Conservation (phyloP, 2,329 filamentous ascomycete species). For the Sarocladium strictum region DNA sequence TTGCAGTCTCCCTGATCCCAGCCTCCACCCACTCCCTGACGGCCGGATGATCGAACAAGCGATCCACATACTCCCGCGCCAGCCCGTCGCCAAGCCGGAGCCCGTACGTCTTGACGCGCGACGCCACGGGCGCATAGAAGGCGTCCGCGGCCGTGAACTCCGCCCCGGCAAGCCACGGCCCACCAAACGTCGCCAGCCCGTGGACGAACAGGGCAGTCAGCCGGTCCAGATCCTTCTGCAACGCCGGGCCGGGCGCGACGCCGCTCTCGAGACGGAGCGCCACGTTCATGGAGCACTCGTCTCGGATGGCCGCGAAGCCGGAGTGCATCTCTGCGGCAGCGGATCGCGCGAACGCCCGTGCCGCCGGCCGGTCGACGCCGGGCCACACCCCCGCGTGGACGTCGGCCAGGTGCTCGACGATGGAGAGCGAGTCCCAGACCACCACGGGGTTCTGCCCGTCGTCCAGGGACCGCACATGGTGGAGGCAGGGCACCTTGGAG, state of each 20-base stretch:
- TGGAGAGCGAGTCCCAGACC: constrained; percentile 42
- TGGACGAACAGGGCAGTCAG: constrained; percentile 31
- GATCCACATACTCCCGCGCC: constrained; percentile 27
- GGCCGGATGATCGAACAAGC: constrained; percentile 26
- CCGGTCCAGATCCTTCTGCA: constrained; percentile 29
- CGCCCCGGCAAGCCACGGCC: constrained; percentile 33
- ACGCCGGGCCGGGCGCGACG: constrained; percentile 19
- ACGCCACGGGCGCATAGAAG: constrained; percentile 36
- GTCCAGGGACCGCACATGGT: constrained; percentile 23
- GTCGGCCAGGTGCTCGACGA: constrained; percentile 41
- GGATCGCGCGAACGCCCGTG: constrained; percentile 36
- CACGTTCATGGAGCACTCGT: constrained; percentile 38
- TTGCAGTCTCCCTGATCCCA: constrained; percentile 30
- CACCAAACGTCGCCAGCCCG: constrained; percentile 32
- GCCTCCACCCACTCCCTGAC: constrained; percentile 32
- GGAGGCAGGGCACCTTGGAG: constrained; percentile 36
- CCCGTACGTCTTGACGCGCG: constrained; percentile 31
- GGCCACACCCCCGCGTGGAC: constrained; percentile 37
- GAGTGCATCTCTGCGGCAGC: constrained; percentile 43
- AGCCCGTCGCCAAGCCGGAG: constrained; percentile 20
- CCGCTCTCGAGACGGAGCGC: constrained; percentile 30
- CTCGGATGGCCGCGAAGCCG: constrained; percentile 32
- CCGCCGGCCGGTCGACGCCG: constrained; percentile 19
- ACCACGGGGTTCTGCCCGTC: constrained; percentile 19
- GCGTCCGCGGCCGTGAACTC: constrained; percentile 34